These are phyloP conservation scores for Syncephalastrum sp. DNA, from an alignment of 371 early-diverging fungal genomes.

Conservation along the genomic window DNA sequence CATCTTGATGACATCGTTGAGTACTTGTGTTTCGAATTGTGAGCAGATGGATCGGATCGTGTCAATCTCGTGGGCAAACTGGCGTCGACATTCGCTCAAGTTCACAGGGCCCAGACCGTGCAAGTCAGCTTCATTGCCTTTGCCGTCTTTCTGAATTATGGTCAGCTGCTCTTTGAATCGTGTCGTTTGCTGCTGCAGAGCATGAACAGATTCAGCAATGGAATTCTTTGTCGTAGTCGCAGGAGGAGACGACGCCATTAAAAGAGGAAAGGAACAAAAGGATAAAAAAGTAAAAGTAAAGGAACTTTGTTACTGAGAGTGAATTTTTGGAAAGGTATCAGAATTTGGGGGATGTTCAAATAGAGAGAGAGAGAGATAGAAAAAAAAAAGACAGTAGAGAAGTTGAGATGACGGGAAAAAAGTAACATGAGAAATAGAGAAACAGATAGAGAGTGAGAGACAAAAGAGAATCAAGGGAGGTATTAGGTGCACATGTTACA, in stretches of 20 bases:
- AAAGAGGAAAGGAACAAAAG: not conserved
- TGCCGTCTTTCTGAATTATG: no score
- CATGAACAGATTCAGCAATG: no score
- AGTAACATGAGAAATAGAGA: no score
- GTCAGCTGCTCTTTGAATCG: no score
- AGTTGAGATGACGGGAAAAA: not conserved
- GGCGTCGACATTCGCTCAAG: slow-evolving; percentile 43
- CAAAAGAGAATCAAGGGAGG: not conserved
- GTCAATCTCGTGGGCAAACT: slow-evolving; percentile 51
- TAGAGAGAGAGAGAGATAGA: no score
- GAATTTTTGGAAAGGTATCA: no score
- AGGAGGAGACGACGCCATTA: slow-evolving; percentile 10
- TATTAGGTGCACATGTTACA: slow-evolving; percentile 20
- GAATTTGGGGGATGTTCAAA: no score
- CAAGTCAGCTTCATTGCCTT: slow-evolving; percentile 23
- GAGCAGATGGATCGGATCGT: slow-evolving; percentile 55
- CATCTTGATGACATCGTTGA: slow-evolving; percentile 59
- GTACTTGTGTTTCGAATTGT: slow-evolving; percentile 57
- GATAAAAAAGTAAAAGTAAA: not conserved
- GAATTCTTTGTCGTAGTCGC: no score
- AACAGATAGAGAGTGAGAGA: not conserved
- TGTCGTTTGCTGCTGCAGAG: no score
- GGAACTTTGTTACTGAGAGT: not conserved
- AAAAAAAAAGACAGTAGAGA: no score
- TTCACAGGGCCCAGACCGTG: slow-evolving; percentile 59